Percentiles rank a stretch among this genome's conserved stretches.
These are phyloP conservation scores for Cyberlindnera sargentensis DNA, from an alignment of 805 yeast species.

Conservation along the genomic window DNA sequence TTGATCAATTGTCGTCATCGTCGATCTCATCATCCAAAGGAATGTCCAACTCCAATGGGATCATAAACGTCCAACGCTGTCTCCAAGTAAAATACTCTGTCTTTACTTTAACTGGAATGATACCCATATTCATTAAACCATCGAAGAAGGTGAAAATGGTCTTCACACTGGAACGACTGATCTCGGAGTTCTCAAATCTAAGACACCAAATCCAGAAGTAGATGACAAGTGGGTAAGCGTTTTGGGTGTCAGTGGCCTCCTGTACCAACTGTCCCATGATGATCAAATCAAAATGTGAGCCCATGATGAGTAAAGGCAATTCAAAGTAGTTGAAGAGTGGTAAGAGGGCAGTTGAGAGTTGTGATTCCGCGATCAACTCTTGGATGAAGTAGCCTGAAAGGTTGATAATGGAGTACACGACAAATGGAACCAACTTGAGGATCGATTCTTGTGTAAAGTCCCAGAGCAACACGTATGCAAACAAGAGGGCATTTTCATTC, in stretches of 20 bases:
- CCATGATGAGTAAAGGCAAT: slow-evolving; percentile 29
- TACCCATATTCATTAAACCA: neutral
- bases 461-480: slow-evolving; percentile 34
- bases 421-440: slow-evolving; percentile 34
- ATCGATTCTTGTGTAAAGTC: slow-evolving; percentile 25
- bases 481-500: slow-evolving; percentile 35
- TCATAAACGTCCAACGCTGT: slow-evolving; percentile 9
- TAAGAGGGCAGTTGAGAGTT: slow-evolving; percentile 26
- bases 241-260: slow-evolving; percentile 22
- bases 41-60: slow-evolving; percentile 2
- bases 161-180: slow-evolving; percentile 19
- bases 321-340: slow-evolving; percentile 34
- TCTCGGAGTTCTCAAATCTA: slow-evolving; percentile 29
- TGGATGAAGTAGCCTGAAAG: slow-evolving; percentile 26
- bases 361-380: slow-evolving; percentile 28
- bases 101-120: slow-evolving; percentile 4
- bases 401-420: slow-evolving; percentile 35
- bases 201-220: slow-evolving; percentile 32
- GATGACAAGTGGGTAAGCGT: slow-evolving; percentile 27
- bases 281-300: slow-evolving; percentile 33
- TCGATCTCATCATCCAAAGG: neutral
- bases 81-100: slow-evolving; percentile 7
- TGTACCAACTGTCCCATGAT: slow-evolving; percentile 24
- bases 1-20: neutral
- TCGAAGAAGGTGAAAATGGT: slow-evolving; percentile 11